phyloP scores from a whole-genome alignment of 2,329 filamentous ascomycete genomes.

The Aspergillus sojae region DNA sequence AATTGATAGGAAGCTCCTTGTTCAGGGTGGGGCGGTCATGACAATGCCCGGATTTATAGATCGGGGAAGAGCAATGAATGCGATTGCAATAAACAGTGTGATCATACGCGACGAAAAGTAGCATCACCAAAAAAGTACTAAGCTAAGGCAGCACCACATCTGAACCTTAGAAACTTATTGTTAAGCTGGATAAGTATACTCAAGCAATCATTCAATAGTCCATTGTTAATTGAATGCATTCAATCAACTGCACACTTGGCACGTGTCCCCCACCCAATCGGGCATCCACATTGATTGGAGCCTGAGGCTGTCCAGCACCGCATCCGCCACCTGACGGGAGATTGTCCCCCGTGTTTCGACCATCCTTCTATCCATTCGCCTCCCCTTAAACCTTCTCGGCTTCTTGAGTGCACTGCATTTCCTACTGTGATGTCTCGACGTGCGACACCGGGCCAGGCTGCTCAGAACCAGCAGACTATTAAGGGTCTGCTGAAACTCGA shows the following conservation, averaged over 20 bases:
- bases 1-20: background rate
- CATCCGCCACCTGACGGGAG: slow-evolving; percentile 14
- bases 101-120: background rate
- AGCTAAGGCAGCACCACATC: background rate
- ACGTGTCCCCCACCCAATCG: slow-evolving; percentile 25
- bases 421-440: slow-evolving; percentile 41
- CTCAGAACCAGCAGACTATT: slow-evolving; percentile 90
- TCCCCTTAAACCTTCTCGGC: slow-evolving; percentile 14
- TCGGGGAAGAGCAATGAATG: background rate
- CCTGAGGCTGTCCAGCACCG: slow-evolving; percentile 8
- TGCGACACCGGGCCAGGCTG: slow-evolving; percentile 80
- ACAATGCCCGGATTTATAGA: background rate
- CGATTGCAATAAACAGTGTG: background rate
- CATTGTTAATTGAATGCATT: background rate
- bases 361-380: slow-evolving; percentile 8
- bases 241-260: slow-evolving; percentile 26
- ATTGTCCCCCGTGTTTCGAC: slow-evolving; percentile 12
- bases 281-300: slow-evolving; percentile 12
- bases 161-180: background rate
- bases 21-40: background rate
- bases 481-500: slow-evolving; percentile 95
- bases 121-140: background rate
- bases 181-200: background rate
- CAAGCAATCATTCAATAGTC: background rate
- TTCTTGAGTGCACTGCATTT: slow-evolving; percentile 12